These are phyloP conservation scores for Erythrophleum fordii DNA, from an alignment of 306 rosid genomes.

Conservation along the genomic window DNA sequence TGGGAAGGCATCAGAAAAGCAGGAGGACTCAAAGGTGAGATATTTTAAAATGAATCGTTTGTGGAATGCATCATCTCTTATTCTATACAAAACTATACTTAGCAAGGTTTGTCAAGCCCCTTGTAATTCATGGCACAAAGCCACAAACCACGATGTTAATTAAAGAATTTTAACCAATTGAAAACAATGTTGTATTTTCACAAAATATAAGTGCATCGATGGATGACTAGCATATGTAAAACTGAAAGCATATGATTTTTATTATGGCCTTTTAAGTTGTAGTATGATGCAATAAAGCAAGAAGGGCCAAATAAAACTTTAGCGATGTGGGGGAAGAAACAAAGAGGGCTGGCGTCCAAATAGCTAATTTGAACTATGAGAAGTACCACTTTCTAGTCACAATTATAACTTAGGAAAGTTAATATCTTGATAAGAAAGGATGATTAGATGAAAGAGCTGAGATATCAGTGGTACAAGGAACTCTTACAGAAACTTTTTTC, in stretches of 20 bases:
- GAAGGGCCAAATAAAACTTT: too few species aligned
- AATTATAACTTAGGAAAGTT: too few species aligned
- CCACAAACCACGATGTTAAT: neutral
- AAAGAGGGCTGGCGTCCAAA: too few species aligned
- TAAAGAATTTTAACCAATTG: conserved; percentile 18
- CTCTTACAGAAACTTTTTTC: neutral
- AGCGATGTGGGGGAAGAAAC: too few species aligned
- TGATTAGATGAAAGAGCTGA: too few species aligned
- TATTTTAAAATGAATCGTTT: conserved; percentile 14
- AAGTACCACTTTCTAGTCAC: too few species aligned
- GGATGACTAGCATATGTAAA: conserved; percentile 1
- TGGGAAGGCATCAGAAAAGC: conserved; percentile 40
- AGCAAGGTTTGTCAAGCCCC: conserved; percentile 11
- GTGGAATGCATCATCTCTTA: neutral
- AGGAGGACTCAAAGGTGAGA: conserved; percentile 49
- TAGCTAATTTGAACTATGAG: too few species aligned
- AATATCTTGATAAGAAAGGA: too few species aligned
- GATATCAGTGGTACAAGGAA: conserved; percentile 7
- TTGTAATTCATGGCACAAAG: conserved; percentile 17
- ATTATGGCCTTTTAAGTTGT: neutral
- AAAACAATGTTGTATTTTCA: neutral
- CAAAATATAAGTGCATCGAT: conserved; percentile 9
- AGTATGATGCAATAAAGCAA: neutral
- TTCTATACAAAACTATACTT: neutral
- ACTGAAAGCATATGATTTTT: neutral